Base-by-base conservation (phyloP, 306 rosid genomes). In the Senna tora region DNA sequence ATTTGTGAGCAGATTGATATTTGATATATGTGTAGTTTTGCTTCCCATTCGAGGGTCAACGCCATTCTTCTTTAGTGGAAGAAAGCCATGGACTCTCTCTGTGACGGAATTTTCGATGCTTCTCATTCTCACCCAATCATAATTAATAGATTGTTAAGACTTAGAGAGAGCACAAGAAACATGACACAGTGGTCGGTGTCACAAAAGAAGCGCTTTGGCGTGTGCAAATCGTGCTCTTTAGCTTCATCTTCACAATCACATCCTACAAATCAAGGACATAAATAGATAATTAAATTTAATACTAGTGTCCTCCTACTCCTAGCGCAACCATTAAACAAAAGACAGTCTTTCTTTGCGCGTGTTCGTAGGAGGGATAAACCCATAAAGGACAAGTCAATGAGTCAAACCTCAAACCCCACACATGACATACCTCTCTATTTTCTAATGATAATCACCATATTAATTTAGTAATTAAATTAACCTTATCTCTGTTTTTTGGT, bases 381-480 rank as follows among this genome's bases (percentile, higher is more conserved):
- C 30, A 22, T 30, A 21, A 46, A 32, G 59, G 12, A 61, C 39
- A 61, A 52, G 52, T 74, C 72, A 17, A 42, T 28, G 49, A 25
- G 49, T 65, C 78, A 74, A 54, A 65, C 16, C 32, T 28, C 17
- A n/a, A n/a, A n/a, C n/a, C n/a, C n/a, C n/a, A n/a, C n/a, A n/a
- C n/a, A n/a, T n/a, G n/a, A 22, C 5, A 14, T 2, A 50, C 5
- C 54, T n/a, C 19, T 12, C 16, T 39, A 3, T 13, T 63, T 41
- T 63, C 11, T 55, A 55, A 28, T 13, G 17, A 22, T 21, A 22
- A 12, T 13, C 19, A 4, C 2, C 7, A 47, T 15, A n/a, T 17
- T 30, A n/a, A 32, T 6, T 41, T 21, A 63, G n/a, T 41, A 28
- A 65, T 22, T 13, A 0, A 6, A 13, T n/a, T n/a, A n/a, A n/a